Evolutionary conservation across 1,284 basidiomycete genomes (phyloP), one percentile per base, ranked within the genome.

Genomic region (Fomitopsis betulina): DNA sequence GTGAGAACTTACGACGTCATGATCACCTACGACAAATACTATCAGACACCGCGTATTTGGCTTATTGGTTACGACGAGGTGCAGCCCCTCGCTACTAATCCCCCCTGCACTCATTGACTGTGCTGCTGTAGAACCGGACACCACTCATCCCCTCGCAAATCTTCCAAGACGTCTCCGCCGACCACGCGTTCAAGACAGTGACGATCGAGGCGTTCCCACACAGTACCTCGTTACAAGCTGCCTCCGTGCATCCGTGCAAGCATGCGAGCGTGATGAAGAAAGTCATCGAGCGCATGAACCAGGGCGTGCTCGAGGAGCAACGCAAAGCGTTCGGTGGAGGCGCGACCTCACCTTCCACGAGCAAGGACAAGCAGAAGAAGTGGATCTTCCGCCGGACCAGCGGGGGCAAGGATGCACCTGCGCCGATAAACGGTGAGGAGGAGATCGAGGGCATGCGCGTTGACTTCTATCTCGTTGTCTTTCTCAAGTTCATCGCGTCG

Each of bases 211-310:
- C 91, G 0, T 99, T 99, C 84, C 95, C 96, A 17, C 96, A 98
- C 74, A 91, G 89, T 0, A 77, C 85, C 4, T 86, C 89, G 30
- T 81, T 94, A 58, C 89, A 96, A 73, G 86, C 89, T 8, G 95
- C 93, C 0, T 92, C 89, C 0, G 96, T 99, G 10, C 96, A 99
- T 71, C 96, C 96, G 1, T 99, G 96, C 85, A 98, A 98, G 73
- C 96, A 99, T 72, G 94, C 96, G 0, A 94, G 88, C 71, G 97
- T 99, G 56, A 99, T 99, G 97, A 98, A 97, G 82, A 99, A 98
- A 75, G 94, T 99, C 64, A 98, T 99, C 69, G 96, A 98, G 73
- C 84, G 96, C 57, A 98, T 99, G 95, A 97, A 98, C 73, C 86
- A 87, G 72, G 87, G 86, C 62, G 87, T 93, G 45, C 82, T 90